Evolutionary conservation across 352 stramenopile genomes (phyloP), one percentile per base, ranked within the genome.

Genomic region (Phytophthora citricola): DNA sequence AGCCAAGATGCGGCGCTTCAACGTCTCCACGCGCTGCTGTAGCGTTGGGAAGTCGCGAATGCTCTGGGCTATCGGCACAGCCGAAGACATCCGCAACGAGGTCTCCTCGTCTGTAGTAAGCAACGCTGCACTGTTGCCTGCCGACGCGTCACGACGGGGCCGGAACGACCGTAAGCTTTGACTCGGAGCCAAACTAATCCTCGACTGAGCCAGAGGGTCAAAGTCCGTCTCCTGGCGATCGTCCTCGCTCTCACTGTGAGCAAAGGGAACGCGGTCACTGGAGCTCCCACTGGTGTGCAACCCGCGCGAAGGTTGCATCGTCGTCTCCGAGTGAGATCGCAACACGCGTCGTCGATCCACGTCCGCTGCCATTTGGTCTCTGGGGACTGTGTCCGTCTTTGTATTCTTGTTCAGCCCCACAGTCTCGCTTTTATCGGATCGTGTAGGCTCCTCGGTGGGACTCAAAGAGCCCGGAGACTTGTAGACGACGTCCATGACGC

Each of bases 311-410:
- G 49, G 24, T 22, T 65, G 65, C 56, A 85, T 78, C 5, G 71
- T 75, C 4, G 71, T 82, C 45, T 90, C 79, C 1, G 79, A 89
- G 14, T 88, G 76, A 15, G 81, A 86, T 3, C 78, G 73, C 24
- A 70, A 17, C 6, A 64, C 45, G 17, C 67, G 68, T 55, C 60
- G 68, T 50, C 40, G 49, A 12, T 64, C 49, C 22, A 58, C n/a
- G 47, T 65, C 59, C n/a, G 9, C 31, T 11, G 29, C 29, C 29
- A 34, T 34, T 34, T 34, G 29, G 29, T 65, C 53, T 20, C 17
- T 41, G 14, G 36, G 15, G n/a, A 26, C 22, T 14, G 27, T 29
- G 14, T 56, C 15, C 29, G 15, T 27, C 49, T 51, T 66, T 12
- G 36, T 24, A 26, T 67, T 61, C 9, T 55, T 43, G 24, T 54